These are phyloP conservation scores for Otatea glauca DNA, from an alignment of 176 grass and related monocot species.

Conservation along the genomic window DNA sequence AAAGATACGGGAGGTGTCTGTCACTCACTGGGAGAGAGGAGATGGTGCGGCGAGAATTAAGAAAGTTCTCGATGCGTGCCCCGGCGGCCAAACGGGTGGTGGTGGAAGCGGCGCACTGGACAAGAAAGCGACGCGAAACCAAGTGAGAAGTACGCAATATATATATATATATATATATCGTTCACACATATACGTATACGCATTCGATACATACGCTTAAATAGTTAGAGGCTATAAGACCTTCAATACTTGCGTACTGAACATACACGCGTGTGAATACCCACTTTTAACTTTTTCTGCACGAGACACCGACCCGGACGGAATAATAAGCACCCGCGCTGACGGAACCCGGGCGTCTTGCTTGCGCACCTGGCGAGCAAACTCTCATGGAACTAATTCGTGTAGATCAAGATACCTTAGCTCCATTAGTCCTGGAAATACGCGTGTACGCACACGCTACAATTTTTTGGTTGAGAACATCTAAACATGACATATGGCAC, in stretches of 20 bases:
- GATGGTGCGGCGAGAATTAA: constrained; percentile 18
- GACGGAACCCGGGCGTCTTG: too few relatives aligned
- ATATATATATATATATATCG: too few relatives aligned
- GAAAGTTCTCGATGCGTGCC: constrained; percentile 38
- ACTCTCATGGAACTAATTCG: neutral
- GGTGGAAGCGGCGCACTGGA: constrained; percentile 23
- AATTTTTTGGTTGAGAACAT: too few relatives aligned
- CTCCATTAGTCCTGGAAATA: neutral
- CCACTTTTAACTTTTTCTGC: neutral
- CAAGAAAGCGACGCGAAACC: constrained; percentile 30
- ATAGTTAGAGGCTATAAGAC: too few relatives aligned
- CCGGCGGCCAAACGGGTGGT: constrained; percentile 41
- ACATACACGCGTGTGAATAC: too few relatives aligned
- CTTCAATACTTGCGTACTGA: too few relatives aligned
- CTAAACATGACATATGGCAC: too few relatives aligned
- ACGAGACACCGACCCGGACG: too few relatives aligned
- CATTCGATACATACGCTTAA: too few relatives aligned
- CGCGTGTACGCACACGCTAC: neutral
- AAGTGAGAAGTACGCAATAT: constrained; percentile 5
- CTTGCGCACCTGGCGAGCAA: too few relatives aligned
- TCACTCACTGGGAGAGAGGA: neutral
- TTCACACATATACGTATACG: too few relatives aligned
- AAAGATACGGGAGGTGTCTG: neutral
- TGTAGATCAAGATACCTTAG: neutral
- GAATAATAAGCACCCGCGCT: too few relatives aligned